Conservation (phyloP, 1,139 yeast species). For the Blastobotrys apis region DNA sequence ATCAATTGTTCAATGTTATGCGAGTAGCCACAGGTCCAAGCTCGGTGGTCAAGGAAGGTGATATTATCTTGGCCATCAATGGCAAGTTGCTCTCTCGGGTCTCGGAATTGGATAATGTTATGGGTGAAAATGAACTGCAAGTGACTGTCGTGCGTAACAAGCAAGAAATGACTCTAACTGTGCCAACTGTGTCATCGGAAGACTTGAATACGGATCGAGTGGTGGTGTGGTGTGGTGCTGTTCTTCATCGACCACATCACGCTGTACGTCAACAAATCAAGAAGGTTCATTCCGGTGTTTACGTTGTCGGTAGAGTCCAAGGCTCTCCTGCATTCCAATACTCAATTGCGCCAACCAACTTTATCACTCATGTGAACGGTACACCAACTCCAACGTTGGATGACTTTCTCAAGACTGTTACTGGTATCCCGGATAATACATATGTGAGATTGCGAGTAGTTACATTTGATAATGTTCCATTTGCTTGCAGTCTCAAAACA, state of each 20-base stretch:
- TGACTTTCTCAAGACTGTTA: conserved; percentile 59
- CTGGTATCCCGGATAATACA: conserved; percentile 67
- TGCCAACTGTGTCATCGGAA: conserved; percentile 58
- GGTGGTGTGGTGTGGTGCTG: conserved; percentile 78
- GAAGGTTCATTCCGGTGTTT: conserved; percentile 75
- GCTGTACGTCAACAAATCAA: conserved; percentile 74
- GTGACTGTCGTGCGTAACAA: conserved; percentile 66
- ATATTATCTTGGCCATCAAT: conserved; percentile 67
- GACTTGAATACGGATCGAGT: conserved; percentile 61
- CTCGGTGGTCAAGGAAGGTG: conserved; percentile 49
- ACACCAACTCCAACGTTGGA: conserved; percentile 64
- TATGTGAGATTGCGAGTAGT: conserved; percentile 78
- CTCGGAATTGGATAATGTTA: conserved; percentile 60
- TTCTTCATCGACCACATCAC: conserved; percentile 62
- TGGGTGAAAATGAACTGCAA: conserved; percentile 40
- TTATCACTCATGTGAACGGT: conserved; percentile 86
- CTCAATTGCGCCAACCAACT: conserved; percentile 73
- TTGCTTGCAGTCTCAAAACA: conserved; percentile 80
- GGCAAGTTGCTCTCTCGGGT: conserved; percentile 59
- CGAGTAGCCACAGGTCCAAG: conserved; percentile 60
- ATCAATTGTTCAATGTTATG: conserved; percentile 68
- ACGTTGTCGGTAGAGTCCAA: conserved; percentile 63
- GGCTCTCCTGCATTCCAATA: conserved; percentile 88
- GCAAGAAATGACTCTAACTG: conserved; percentile 50
- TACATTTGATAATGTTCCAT: conserved; percentile 79